Conservation (phyloP, 192 early-diverging fungal species). For the Entomortierella lignicola region DNA sequence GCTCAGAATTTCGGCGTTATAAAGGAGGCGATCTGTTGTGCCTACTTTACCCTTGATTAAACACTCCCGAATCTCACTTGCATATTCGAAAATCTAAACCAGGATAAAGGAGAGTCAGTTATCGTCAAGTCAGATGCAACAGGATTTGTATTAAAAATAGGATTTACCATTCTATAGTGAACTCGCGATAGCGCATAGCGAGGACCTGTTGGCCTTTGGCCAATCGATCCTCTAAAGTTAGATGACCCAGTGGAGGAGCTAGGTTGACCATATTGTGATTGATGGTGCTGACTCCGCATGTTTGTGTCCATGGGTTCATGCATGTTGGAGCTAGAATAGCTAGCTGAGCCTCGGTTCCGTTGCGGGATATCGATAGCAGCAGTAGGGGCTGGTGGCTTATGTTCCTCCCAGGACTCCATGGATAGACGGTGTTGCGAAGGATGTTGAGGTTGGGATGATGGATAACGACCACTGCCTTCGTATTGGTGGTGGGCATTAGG, state of each 20-base stretch:
- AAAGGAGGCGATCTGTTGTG: slow-evolving; percentile 42
- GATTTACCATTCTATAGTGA: slow-evolving; percentile 39
- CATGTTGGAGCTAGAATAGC: not conserved
- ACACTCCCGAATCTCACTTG: slow-evolving; percentile 47
- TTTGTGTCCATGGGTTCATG: slow-evolving; percentile 1
- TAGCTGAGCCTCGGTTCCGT: slow-evolving; percentile 11
- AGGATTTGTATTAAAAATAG: not conserved
- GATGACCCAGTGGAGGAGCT: not conserved
- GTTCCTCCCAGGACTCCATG: slow-evolving; percentile 20
- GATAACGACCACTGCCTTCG: not conserved
- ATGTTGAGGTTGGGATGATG: not conserved
- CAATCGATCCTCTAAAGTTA: not conserved
- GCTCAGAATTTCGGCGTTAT: slow-evolving; percentile 49
- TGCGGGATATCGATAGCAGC: slow-evolving; percentile 41
- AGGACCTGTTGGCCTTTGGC: slow-evolving; percentile 9
- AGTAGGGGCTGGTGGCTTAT: slow-evolving; percentile 3
- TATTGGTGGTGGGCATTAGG: not conserved
- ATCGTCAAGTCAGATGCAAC: not conserved
- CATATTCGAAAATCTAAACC: slow-evolving; percentile 49
- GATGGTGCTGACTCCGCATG: slow-evolving; percentile 9
- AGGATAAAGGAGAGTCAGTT: not conserved
- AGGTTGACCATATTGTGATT: not conserved
- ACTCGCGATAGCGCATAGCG: slow-evolving; percentile 19
- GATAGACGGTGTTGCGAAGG: slow-evolving; percentile 1
- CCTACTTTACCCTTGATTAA: slow-evolving; percentile 47